Percentiles rank a stretch among this genome's conserved stretches.
These are phyloP conservation scores for Zymoseptoria pseudotritici DNA, from an alignment of 2,329 filamentous ascomycete genomes.

Conservation along the genomic window DNA sequence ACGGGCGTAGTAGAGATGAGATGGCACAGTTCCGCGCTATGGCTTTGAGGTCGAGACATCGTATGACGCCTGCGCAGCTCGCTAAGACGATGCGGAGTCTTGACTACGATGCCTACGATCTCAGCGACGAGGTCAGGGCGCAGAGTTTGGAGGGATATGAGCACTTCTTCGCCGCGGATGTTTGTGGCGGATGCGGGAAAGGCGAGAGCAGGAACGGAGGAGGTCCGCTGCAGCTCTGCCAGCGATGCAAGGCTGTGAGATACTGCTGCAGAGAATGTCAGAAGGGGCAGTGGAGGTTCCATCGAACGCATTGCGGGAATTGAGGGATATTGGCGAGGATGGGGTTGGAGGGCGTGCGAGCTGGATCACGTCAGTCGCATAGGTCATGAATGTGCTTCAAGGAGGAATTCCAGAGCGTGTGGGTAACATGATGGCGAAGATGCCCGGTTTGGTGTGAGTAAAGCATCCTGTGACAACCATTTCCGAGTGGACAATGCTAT, in stretches of 20 bases:
- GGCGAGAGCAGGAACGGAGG: background rate
- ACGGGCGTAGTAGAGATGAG: background rate
- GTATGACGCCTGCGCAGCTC: background rate
- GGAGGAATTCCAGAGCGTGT: too few species aligned
- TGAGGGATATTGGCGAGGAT: background rate
- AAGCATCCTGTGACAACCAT: too few species aligned
- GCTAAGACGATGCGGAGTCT: background rate
- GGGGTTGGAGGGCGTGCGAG: background rate
- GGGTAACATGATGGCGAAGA: too few species aligned
- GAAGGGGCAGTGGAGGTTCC: background rate
- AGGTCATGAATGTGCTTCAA: too few species aligned
- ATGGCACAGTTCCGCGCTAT: background rate
- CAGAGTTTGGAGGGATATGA: background rate
- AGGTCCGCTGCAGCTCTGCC: background rate
- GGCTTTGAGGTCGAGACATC: background rate
- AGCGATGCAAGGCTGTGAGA: background rate
- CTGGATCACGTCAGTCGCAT: too few species aligned
- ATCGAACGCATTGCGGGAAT: background rate
- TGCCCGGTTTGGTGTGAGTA: too few species aligned
- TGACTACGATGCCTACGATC: background rate
- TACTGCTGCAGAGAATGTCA: background rate
- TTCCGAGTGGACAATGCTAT: too few species aligned
- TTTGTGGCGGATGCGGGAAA: background rate
- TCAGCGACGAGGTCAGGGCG: background rate
- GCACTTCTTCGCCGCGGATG: background rate